Evolutionary conservation across 768 basidiomycete genomes (phyloP).

Genomic region (Hirschioporus abietinus): DNA sequence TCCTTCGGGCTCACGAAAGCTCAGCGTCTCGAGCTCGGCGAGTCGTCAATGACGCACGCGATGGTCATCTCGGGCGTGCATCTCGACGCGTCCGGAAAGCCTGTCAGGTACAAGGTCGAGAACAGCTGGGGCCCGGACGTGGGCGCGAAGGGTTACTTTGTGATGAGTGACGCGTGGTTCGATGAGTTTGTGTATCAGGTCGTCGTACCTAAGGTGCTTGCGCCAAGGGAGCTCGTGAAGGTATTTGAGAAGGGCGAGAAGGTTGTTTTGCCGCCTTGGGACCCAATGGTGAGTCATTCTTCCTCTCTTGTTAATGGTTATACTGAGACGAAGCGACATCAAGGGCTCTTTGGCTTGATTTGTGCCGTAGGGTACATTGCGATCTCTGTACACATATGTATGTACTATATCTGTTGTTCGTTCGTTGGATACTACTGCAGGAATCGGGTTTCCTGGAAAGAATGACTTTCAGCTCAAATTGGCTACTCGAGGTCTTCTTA

Average conservation of each 20-base stretch:
- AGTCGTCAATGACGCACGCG: constrained; percentile 92
- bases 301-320: background rate
- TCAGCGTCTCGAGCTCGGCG: constrained; percentile 73
- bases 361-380: background rate
- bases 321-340: background rate
- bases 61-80: constrained; percentile 95
- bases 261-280: constrained; percentile 82
- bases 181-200: constrained; percentile 94
- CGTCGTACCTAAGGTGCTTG: constrained; percentile 76
- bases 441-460: too few species aligned
- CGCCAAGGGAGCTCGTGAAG: constrained; percentile 74
- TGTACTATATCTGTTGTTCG: too few species aligned
- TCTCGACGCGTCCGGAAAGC: constrained; percentile 65
- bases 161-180: constrained; percentile 94
- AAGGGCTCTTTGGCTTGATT: background rate
- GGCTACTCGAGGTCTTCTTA: too few species aligned
- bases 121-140: constrained; percentile 85
- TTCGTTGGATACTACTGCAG: too few species aligned
- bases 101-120: constrained; percentile 93
- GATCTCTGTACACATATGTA: too few species aligned
- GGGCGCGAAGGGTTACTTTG: constrained; percentile 83
- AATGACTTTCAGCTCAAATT: too few species aligned
- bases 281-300: constrained; percentile 64
- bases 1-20: constrained; percentile 78
- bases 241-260: constrained; percentile 67